Evolutionary conservation across 495 filamentous ascomycete species (phyloP), one percentile per base, ranked within the genome.

Genomic region (Lasiosphaeria miniovina): DNA sequence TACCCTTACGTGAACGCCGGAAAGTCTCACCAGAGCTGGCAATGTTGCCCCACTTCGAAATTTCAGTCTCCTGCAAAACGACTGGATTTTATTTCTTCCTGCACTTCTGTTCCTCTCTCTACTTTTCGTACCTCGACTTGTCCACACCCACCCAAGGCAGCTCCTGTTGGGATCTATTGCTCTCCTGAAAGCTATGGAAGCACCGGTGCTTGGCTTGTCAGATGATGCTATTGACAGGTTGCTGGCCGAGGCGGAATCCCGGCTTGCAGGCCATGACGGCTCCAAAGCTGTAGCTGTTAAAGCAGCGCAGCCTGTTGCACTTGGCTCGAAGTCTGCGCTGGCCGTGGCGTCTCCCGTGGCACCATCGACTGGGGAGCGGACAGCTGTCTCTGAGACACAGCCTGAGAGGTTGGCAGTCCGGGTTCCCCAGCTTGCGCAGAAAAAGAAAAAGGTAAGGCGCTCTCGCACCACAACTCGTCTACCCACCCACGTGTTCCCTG

Each of bases 331-430:
- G 15, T 14, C 43, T 46, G 45, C 65, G 15, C 36, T 48, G 34
- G 59, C 53, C 15, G 31, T 63, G 35, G 53, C 63, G 45, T 33
- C 60, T 49, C 43, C 55, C 45, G 55, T 14, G 34, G 61, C 63
- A 52, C 35, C 63, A 32, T 52, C 62, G 34, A 54, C 68, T 71
- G 66, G 60, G 58, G 66, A 55, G 31, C 60, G 57, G 60, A 60
- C 55, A 65, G 52, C 55, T 34, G 54, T 45, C 40, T 55, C 52
- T 32, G 43, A 68, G 46, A 63, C 62, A 36, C 69, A 75, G 55
- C 49, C 59, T 32, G 63, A 72, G 59, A 65, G 72, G 57, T 55
- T 80, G 36, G 67, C 73, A 32, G 71, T 80, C 51, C 72, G 77
- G 36, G 65, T 77, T 52, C 74, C 77, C 46, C 67, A 77, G 62